Evolutionary conservation across 116 monocot genomes (phyloP).

Genomic region (Posidonia oceanica): DNA sequence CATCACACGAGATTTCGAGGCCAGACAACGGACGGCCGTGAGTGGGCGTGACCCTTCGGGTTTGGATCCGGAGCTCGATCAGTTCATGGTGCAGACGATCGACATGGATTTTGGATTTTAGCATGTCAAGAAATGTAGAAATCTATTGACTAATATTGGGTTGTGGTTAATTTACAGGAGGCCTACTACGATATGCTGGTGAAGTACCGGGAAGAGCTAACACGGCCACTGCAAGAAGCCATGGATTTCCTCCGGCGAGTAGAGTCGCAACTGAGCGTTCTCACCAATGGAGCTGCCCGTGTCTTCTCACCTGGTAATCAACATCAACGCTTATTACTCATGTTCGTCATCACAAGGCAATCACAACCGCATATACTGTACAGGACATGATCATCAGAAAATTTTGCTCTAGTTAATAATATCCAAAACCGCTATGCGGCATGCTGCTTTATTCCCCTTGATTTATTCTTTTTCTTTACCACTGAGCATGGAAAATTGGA

Average conservation of each 20-base stretch:
- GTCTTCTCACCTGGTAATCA: conserved; percentile 25
- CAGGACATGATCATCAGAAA: too few relatives aligned
- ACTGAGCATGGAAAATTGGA: neutral
- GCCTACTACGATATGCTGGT: conserved; percentile 90
- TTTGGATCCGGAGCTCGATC: conserved; percentile 63
- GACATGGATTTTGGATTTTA: neutral
- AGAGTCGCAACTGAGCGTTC: conserved; percentile 72
- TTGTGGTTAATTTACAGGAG: conserved; percentile 27
- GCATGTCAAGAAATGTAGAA: neutral
- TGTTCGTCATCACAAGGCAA: neutral
- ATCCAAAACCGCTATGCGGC: too few relatives aligned
- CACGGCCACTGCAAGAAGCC: conserved; percentile 75
- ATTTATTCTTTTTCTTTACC: neutral
- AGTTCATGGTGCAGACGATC: conserved; percentile 46
- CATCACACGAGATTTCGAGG: conserved; percentile 34
- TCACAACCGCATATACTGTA: too few relatives aligned
- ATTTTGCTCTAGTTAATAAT: too few relatives aligned
- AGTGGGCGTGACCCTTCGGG: conserved; percentile 14
- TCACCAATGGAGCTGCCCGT: conserved; percentile 46
- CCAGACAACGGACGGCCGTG: conserved; percentile 16
- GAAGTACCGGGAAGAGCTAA: conserved; percentile 84
- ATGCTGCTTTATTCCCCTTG: neutral
- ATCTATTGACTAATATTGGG: neutral
- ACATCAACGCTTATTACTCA: neutral
- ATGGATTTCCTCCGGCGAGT: conserved; percentile 78